These are phyloP conservation scores for Tylopilus cervinicoccineus DNA, from an alignment of 768 basidiomycete species.

Conservation along the genomic window DNA sequence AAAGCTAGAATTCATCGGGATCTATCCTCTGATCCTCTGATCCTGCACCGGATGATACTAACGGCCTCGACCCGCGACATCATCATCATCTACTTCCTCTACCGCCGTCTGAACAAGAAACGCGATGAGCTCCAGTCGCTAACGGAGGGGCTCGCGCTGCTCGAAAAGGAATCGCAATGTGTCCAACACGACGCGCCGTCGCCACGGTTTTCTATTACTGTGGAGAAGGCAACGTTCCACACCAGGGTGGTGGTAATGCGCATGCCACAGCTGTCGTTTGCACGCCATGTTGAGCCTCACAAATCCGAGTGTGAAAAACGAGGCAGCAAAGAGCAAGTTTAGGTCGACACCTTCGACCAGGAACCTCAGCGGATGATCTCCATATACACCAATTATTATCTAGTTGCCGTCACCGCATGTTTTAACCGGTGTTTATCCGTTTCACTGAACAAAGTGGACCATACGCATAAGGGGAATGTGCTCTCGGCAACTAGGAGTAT, in stretches of 20 bases:
- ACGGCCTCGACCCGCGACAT: neutral
- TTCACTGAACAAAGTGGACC: no score
- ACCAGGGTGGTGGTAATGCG: no score
- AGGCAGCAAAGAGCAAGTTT: neutral
- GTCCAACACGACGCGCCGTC: neutral
- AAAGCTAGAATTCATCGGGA: no score
- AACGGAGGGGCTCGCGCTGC: neutral
- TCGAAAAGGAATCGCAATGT: conserved; percentile 1
- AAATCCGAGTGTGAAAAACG: neutral
- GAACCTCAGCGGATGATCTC: neutral
- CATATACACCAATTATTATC: neutral
- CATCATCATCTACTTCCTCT: neutral
- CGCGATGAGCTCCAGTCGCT: neutral
- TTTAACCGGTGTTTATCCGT: no score
- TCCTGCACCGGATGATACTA: no score
- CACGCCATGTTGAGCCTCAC: no score
- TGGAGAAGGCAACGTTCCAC: neutral
- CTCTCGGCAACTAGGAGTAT: no score
- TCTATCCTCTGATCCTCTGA: no score
- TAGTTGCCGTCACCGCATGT: neutral
- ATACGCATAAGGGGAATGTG: no score
- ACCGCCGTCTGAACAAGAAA: neutral
- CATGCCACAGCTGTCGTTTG: no score
- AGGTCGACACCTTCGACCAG: neutral
- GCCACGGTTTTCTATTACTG: neutral